These are phyloP conservation scores for Insectozyma bohioensis DNA, from an alignment of 1,139 yeast genomes.

Conservation along the genomic window DNA sequence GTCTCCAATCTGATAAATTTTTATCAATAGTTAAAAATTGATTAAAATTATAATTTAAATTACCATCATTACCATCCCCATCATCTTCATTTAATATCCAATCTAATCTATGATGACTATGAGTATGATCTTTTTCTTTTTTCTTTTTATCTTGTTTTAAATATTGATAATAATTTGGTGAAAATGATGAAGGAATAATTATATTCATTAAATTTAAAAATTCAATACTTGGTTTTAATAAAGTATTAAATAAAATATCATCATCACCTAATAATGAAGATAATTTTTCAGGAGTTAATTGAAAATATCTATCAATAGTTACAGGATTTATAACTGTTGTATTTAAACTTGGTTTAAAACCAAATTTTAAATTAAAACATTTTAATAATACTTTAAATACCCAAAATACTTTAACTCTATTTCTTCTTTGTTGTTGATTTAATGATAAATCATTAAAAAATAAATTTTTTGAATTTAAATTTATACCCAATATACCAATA, in stretches of 20 bases:
- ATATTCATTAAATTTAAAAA: conserved; percentile 46
- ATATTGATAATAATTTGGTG: conserved; percentile 50
- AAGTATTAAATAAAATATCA: conserved; percentile 39
- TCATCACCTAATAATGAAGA: conserved; percentile 31
- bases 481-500: conserved; percentile 49
- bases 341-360: conserved; percentile 48
- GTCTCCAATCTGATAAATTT: conserved; percentile 45
- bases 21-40: conserved; percentile 47
- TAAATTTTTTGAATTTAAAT: conserved; percentile 44
- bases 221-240: conserved; percentile 46
- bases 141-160: conserved; percentile 28
- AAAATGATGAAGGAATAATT: conserved; percentile 49
- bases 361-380: conserved; percentile 51
- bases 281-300: conserved; percentile 48
- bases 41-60: conserved; percentile 46
- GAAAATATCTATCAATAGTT: conserved; percentile 48
- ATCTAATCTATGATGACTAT: conserved; percentile 31
- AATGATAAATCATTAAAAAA: conserved; percentile 48
- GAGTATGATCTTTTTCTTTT: conserved; percentile 21
- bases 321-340: conserved; percentile 52
- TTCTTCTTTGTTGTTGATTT: conserved; percentile 37
- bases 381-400: conserved; percentile 53
- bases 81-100: conserved; percentile 51
- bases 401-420: conserved; percentile 63
- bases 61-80: conserved; percentile 53